A percentile compares a stretch with the other conserved stretches of the same genome.
Evolutionary conservation across 768 basidiomycete species (phyloP).

Genomic region (Kwoniella newhampshirensis): DNA sequence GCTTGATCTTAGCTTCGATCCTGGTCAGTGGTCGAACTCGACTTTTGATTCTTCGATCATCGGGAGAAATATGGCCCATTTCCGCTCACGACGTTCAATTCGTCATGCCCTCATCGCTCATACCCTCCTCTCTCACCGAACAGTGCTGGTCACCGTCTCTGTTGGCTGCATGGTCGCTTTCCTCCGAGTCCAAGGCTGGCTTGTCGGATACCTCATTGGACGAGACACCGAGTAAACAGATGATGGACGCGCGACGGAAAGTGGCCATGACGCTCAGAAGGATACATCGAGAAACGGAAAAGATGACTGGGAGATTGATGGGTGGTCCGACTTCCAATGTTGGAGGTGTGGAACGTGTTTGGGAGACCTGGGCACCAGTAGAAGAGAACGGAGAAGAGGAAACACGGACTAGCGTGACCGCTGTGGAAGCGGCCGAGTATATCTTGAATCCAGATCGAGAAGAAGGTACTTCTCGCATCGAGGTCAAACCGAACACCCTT

Average conservation of each 20-base stretch:
- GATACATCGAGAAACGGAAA: constrained; percentile 60
- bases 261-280: constrained; percentile 64
- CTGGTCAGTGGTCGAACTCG: constrained; percentile 32
- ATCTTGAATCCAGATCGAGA: constrained; percentile 54
- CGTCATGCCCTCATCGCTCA: constrained; percentile 40
- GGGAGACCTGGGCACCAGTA: constrained; percentile 16
- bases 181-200: constrained; percentile 13
- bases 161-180: constrained; percentile 19
- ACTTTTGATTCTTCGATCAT: constrained; percentile 36
- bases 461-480: constrained; percentile 1
- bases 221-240: constrained; percentile 17
- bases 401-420: constrained; percentile 63
- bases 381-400: constrained; percentile 56
- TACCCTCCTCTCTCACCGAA: constrained; percentile 22
- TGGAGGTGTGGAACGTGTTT: constrained; percentile 50
- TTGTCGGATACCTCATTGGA: constrained; percentile 4
- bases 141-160: constrained; percentile 35
- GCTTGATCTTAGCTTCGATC: constrained; percentile 40
- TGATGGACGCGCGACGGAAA: constrained; percentile 65
- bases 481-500: constrained; percentile 29
- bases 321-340: constrained; percentile 8
- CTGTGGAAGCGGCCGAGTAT: constrained; percentile 60
- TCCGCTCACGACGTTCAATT: constrained; percentile 48
- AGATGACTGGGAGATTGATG: constrained; percentile 50
- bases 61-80: constrained; percentile 45